These are phyloP conservation scores for Solanum piurae DNA, from an alignment of 257 asterid genomes.

Conservation along the genomic window DNA sequence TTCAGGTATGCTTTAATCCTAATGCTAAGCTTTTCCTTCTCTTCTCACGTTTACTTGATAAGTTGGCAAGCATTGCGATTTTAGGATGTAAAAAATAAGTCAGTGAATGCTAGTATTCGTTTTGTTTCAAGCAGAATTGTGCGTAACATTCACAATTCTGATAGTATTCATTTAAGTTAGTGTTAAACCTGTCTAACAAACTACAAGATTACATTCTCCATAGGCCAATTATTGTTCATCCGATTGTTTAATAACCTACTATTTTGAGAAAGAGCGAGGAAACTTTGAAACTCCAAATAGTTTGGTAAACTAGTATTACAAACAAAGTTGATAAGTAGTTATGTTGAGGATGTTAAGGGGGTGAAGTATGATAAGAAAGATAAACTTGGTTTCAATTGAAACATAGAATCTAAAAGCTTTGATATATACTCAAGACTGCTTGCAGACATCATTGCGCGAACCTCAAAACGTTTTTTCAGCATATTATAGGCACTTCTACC, in stretches of 20 bases:
- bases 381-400: neutral
- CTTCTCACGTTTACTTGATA: neutral
- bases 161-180: neutral
- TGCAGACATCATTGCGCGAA: neutral
- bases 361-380: neutral
- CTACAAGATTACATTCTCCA: neutral
- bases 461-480: neutral
- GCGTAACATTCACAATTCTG: neutral
- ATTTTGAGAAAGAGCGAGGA: neutral
- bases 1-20: constrained; percentile 53
- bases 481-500: neutral
- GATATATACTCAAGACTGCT: neutral
- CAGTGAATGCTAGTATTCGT: neutral
- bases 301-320: neutral
- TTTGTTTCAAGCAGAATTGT: neutral
- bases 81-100: neutral
- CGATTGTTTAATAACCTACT: neutral
- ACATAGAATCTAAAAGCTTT: neutral
- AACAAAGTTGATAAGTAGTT: neutral
- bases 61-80: neutral
- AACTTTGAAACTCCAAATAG: neutral
- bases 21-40: constrained; percentile 1
- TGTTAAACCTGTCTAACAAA: neutral
- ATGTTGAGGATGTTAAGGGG: neutral
- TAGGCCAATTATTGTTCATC: neutral